These are phyloP conservation scores for Agaricus blazei DNA, from an alignment of 768 basidiomycete species.

Conservation along the genomic window DNA sequence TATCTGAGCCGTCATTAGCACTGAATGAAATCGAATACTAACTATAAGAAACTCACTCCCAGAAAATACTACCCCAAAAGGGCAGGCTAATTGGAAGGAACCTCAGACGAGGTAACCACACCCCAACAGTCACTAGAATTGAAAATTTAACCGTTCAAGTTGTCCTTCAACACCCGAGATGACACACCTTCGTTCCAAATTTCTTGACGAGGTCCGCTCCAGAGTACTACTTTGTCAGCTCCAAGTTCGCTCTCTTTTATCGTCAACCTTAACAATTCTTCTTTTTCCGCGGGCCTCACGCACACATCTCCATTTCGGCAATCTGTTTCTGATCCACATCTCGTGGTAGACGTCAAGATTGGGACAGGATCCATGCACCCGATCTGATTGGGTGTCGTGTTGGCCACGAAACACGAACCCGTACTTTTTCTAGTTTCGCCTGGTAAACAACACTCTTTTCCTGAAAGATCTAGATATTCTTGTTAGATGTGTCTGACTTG, in stretches of 20 bases:
- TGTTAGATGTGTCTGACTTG: background rate
- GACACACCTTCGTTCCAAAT: conserved; percentile 58
- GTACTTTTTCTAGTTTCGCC: conserved; percentile 25
- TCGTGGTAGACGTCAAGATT: conserved; percentile 35
- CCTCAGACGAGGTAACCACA: conserved; percentile 35
- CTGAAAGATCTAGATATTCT: background rate
- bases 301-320: conserved; percentile 41
- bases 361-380: conserved; percentile 57
- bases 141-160: background rate
- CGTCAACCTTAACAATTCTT: conserved; percentile 53
- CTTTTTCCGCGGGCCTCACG: conserved; percentile 42
- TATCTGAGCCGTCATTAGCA: conserved; percentile 37
- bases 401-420: conserved; percentile 31
- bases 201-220: conserved; percentile 67
- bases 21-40: background rate
- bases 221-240: conserved; percentile 47
- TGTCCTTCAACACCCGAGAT: background rate
- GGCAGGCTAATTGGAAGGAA: conserved; percentile 42
- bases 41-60: conserved; percentile 41
- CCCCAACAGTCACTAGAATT: conserved; percentile 46
- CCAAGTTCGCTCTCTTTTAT: conserved; percentile 22
- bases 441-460: conserved; percentile 15
- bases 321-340: conserved; percentile 36
- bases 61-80: conserved; percentile 31
- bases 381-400: conserved; percentile 16